phyloP scores from a whole-genome alignment of 805 yeast genomes.

The Candida ovalis region DNA sequence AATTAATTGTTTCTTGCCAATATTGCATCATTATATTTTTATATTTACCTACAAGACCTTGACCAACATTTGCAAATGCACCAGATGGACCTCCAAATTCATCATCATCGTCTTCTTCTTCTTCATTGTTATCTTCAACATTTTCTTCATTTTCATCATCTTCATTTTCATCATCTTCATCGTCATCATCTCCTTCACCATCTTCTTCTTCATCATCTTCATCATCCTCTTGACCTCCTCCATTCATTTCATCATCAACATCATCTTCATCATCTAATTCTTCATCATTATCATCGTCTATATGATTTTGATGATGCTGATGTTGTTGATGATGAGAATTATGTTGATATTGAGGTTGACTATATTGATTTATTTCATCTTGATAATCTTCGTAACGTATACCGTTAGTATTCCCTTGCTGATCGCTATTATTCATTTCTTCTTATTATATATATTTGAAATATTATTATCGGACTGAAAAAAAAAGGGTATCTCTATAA shows the following conservation, averaged over 20 bases:
- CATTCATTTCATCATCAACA: conserved; percentile 17
- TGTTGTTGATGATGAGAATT: conserved; percentile 2
- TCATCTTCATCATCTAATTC: not conserved
- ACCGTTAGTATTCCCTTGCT: conserved; percentile 7
- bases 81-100: conserved; percentile 34
- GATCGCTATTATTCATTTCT: not conserved
- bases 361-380: conserved; percentile 11
- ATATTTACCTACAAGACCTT: conserved; percentile 79
- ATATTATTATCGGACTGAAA: not conserved
- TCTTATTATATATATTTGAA: not conserved
- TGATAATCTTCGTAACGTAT: conserved; percentile 16
- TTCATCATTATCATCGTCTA: not conserved
- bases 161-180: conserved; percentile 22
- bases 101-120: conserved; percentile 35
- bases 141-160: conserved; percentile 12
- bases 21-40: conserved; percentile 89
- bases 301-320: conserved; percentile 1
- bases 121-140: conserved; percentile 30
- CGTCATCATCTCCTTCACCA: conserved; percentile 29
- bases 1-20: conserved; percentile 95
- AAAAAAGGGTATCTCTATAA: not conserved
- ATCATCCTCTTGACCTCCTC: conserved; percentile 16
- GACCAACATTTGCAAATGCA: conserved; percentile 75
- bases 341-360: conserved; percentile 1
- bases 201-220: conserved; percentile 25